Evolutionary conservation across 2,329 filamentous ascomycete species (phyloP).

Genomic region (Aurifilum marmelostoma): DNA sequence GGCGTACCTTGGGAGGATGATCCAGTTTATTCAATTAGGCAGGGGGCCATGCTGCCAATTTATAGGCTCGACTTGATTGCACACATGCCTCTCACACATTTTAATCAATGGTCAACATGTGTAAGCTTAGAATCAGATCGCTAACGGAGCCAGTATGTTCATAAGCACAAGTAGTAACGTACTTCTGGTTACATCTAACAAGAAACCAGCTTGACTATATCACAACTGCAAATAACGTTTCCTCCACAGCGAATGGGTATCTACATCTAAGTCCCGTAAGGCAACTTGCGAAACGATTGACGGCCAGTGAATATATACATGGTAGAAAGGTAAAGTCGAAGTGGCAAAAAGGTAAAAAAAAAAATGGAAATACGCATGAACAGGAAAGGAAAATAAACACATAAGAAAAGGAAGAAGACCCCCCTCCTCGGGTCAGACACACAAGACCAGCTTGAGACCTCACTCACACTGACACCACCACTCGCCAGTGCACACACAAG

Average conservation of each 20-base stretch:
- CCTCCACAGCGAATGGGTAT: not conserved
- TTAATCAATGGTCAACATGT: too few species aligned
- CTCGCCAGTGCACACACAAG: slow-evolving; percentile 34
- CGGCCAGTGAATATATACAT: not conserved
- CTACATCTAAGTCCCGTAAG: not conserved
- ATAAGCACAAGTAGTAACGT: not conserved
- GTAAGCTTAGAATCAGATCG: too few species aligned
- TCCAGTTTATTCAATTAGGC: too few species aligned
- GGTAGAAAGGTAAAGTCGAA: not conserved
- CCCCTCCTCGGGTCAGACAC: not conserved
- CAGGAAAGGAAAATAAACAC: not conserved
- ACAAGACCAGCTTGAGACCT: not conserved
- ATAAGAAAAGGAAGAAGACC: not conserved
- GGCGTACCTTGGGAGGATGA: not conserved
- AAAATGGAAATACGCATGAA: not conserved
- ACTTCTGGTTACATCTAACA: too few species aligned
- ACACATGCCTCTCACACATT: too few species aligned
- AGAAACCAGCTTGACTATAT: not conserved
- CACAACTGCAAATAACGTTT: not conserved
- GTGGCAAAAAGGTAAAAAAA: too few species aligned
- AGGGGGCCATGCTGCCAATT: too few species aligned
- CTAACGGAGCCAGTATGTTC: too few species aligned
- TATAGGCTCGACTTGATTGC: not conserved
- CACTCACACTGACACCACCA: slow-evolving; percentile 41
- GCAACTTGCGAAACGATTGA: not conserved